A percentile compares a stretch with the other conserved stretches of the same genome.
Conservation (phyloP, 768 basidiomycete species). For the Scleroderma citrinum region DNA sequence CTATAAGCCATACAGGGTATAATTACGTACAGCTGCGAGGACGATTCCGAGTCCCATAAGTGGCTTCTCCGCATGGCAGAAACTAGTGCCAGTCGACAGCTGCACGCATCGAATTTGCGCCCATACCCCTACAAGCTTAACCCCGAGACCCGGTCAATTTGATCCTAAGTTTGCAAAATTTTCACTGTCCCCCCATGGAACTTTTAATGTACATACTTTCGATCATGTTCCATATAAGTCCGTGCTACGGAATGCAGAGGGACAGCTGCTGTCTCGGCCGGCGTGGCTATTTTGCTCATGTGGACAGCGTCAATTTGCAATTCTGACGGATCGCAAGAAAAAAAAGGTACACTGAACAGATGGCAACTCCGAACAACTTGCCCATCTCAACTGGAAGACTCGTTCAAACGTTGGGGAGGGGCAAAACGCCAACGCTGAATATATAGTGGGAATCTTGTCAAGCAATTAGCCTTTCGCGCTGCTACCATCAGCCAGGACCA, state of each 20-base stretch:
- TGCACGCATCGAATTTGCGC: no score
- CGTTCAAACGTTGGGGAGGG: no score
- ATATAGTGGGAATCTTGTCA: background rate
- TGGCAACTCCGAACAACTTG: no score
- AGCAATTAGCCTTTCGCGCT: constrained; percentile 22
- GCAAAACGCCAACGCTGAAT: no score
- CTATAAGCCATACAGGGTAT: no score
- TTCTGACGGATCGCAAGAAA: background rate
- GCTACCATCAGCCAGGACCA: constrained; percentile 37
- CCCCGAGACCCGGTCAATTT: no score
- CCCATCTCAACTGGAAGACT: no score
- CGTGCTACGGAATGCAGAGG: background rate
- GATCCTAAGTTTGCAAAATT: background rate
- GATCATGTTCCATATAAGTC: background rate
- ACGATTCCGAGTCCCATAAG: background rate
- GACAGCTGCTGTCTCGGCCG: background rate
- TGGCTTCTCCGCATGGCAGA: background rate
- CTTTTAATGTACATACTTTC: background rate
- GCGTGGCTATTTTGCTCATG: background rate
- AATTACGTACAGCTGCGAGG: no score
- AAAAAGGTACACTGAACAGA: background rate
- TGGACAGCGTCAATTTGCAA: constrained; percentile 1
- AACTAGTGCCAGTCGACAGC: no score
- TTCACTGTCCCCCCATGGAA: constrained; percentile 5
- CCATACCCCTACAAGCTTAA: no score